Evolutionary conservation across 23 red algal genomes (phyloP).

Genomic region (Gracilaria gracilis): DNA sequence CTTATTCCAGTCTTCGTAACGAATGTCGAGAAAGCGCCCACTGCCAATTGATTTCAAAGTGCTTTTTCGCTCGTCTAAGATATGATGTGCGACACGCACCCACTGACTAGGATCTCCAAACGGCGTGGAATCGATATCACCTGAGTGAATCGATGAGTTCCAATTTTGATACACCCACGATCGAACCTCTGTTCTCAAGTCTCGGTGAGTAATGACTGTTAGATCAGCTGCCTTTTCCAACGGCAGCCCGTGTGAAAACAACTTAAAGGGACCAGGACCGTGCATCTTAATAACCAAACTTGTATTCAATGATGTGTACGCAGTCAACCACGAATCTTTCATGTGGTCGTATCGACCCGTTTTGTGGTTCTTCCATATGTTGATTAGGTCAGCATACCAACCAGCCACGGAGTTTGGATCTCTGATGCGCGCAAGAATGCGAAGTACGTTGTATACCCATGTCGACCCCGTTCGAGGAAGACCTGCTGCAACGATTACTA

Average conservation of each 20-base stretch:
- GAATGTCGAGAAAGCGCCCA: slow-evolving; percentile 56
- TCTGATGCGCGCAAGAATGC: slow-evolving; percentile 59
- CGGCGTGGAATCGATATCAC: slow-evolving; percentile 36
- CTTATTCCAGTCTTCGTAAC: slow-evolving; percentile 52
- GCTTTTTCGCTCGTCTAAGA: slow-evolving; percentile 27
- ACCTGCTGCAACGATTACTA: slow-evolving; percentile 45
- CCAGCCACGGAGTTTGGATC: slow-evolving; percentile 59
- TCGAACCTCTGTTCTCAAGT: slow-evolving; percentile 57
- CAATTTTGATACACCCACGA: slow-evolving; percentile 62
- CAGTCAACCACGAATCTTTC: slow-evolving; percentile 42
- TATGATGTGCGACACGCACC: slow-evolving; percentile 59
- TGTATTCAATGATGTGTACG: slow-evolving; percentile 48
- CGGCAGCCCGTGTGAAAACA: slow-evolving; percentile 47
- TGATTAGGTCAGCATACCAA: slow-evolving; percentile 64
- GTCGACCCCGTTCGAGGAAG: slow-evolving; percentile 57
- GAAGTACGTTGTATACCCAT: slow-evolving; percentile 69
- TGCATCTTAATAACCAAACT: slow-evolving; percentile 58
- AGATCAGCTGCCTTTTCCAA: slow-evolving; percentile 42
- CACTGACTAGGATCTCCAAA: slow-evolving; percentile 49
- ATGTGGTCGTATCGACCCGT: slow-evolving; percentile 36
- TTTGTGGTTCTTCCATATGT: slow-evolving; percentile 55
- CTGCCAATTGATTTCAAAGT: slow-evolving; percentile 52
- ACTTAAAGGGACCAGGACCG: slow-evolving; percentile 62
- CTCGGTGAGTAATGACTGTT: slow-evolving; percentile 49
- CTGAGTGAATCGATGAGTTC: slow-evolving; percentile 50